Evolutionary conservation across 140 eudicot species (phyloP), one percentile per base, ranked within the genome.

Genomic region (Flaveria floridana): DNA sequence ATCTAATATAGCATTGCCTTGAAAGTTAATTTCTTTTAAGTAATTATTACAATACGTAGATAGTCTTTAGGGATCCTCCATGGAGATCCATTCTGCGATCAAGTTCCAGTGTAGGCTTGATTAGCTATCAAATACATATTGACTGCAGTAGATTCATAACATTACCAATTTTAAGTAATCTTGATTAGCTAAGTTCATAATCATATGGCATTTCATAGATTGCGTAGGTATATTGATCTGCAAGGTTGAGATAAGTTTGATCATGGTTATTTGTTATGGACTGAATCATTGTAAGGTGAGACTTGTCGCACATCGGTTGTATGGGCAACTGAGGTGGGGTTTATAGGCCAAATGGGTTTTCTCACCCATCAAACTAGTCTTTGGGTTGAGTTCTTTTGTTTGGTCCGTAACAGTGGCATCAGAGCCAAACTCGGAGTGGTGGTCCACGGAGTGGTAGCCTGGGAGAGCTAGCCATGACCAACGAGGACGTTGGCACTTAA

Each of bases 41-140:
- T 63, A 2, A 8, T 11, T 48, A 13, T 59, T 47, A 12, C 16
- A 9, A 6, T 4, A 1, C 2, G 44, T 64, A 28, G 15, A 7
- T 53, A 53, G 67, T 68, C n/a, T 56, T 65, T 68, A 57, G 77
- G 15, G 75, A 76, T 68, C 69, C 58, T 66, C 39, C 57, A 30
- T 34, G 80, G 55, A 65, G 65, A 46, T 50, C 25, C 50, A n/a
- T 4, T 74, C 58, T 23, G 16, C n/a, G 21, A 74, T 13, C 46
- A 28, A 34, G 2, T 65, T 34, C 7, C 11, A 28, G 23, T 63
- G 50, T 65, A n/a, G 70, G 3, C 50, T 30, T 30, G 14, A 30
- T 30, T n/a, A 30, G 25, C 65, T 48, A 19, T 37, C 23, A 16
- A 19, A 12, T 15, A 39, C 20, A 25, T 25, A 20, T 37, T 52